These are phyloP conservation scores for Fraxinus cuspidata DNA, from an alignment of 257 asterid genomes.

Conservation along the genomic window DNA sequence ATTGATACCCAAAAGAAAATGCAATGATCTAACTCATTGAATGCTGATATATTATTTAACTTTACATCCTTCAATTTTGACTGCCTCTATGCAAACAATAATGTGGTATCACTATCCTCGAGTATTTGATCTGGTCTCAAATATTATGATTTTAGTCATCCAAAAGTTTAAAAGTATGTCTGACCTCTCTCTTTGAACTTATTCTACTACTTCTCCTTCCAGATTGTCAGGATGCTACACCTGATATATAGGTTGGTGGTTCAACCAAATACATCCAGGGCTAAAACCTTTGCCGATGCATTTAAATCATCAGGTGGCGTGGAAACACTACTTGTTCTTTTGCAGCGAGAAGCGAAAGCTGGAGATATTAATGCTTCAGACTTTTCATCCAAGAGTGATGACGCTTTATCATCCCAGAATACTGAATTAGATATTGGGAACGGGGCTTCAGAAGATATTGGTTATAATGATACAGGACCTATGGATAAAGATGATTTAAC, in stretches of 20 bases:
- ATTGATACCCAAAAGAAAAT: background rate
- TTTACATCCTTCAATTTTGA: background rate
- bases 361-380: conserved; percentile 69
- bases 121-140: background rate
- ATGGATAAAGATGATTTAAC: conserved; percentile 43
- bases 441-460: conserved; percentile 37
- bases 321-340: conserved; percentile 90
- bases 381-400: conserved; percentile 40
- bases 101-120: background rate
- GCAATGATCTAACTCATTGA: background rate
- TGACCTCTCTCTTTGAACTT: conserved; percentile 21
- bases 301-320: conserved; percentile 89
- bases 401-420: conserved; percentile 38
- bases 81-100: background rate
- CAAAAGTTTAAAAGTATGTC: conserved; percentile 13
- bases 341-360: conserved; percentile 95
- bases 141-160: background rate
- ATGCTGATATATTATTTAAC: background rate
- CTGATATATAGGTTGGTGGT: conserved; percentile 88
- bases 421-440: conserved; percentile 37
- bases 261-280: conserved; percentile 87
- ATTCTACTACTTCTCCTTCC: conserved; percentile 38
- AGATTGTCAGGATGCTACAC: conserved; percentile 95
- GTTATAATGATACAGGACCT: conserved; percentile 37
- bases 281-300: conserved; percentile 89